A percentile compares a stretch with the other conserved stretches of the same genome.
Conservation (phyloP, 208 protist genomes). For the Acanthamoeba healyi region DNA sequence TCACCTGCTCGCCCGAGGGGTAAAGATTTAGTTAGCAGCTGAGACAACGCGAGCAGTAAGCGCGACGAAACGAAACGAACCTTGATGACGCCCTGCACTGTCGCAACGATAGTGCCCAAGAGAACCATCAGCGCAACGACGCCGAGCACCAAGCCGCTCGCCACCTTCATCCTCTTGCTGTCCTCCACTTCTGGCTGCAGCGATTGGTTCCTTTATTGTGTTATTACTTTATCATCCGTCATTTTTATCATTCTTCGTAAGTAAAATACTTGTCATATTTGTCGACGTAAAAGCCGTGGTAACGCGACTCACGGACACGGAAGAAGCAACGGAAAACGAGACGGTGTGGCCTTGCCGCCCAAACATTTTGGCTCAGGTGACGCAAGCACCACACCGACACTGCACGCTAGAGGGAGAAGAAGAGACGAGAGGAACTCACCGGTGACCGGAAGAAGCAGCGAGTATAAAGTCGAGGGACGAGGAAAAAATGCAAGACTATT, state of each 20-base stretch:
- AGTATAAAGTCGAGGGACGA: not conserved
- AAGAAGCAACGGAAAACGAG: not conserved
- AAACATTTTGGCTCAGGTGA: not conserved
- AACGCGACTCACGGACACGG: not conserved
- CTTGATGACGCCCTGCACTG: not conserved
- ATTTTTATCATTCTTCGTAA: too few species aligned
- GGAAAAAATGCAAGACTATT: not conserved
- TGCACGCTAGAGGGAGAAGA: not conserved
- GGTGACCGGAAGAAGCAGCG: too few species aligned
- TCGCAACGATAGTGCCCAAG: not conserved
- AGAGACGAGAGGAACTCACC: too few species aligned
- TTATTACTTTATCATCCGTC: too few species aligned
- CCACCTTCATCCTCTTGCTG: not conserved
- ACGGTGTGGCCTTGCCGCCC: too few species aligned
- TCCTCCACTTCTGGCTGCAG: too few species aligned
- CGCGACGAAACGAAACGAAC: not conserved
- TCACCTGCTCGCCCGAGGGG: conserved; percentile 51
- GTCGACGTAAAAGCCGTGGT: not conserved
- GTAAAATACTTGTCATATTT: too few species aligned
- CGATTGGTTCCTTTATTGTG: too few species aligned
- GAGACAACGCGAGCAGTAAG: not conserved
- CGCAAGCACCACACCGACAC: not conserved
- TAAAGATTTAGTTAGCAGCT: too few species aligned
- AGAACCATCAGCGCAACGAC: not conserved
- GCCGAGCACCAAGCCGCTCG: too few species aligned